Base-by-base conservation (phyloP, 23 red algal genomes). In the Gracilaria gracilis region DNA sequence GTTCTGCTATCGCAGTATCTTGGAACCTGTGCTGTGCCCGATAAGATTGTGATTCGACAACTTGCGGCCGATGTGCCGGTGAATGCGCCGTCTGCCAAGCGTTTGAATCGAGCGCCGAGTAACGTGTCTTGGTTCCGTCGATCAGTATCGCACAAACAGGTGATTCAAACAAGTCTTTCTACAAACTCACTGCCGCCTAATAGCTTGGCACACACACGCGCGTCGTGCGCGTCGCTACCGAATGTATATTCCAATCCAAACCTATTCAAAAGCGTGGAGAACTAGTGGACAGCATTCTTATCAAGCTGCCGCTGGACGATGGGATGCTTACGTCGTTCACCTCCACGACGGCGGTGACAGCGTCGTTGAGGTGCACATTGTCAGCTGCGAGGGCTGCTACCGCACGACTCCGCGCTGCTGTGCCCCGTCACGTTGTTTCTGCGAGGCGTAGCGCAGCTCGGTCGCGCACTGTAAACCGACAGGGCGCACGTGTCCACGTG, bases 1-100 rank as follows among this genome's bases (percentile, higher is more conserved):
- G 72, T 77, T 20, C 23, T 77, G 72, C 72, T 77, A 16, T 77
- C 72, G 38, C 72, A 77, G 13, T 77, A 49, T 31, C 72, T 77
- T 4, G 72, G 72, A 14, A 15, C 50, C 31, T 77, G 72, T n/a
- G 38, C 72, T 2, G 72, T 77, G 42, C 72, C 72, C 42, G 72
- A 77, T n/a, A 77, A 77, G 72, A 1, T 25, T 37, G 72, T 77
- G 72, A 4, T 77, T 7, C 46, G 72, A 1, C 38, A 77, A 17
- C 39, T 51, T 40, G 72, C 72, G 9, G 72, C 72, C n/a, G 72
- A 77, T 4, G 72, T 49, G 42, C 39, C 9, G 32, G 31, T 34
- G 1, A 24, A 20, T 33, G 72, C 40, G 36, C 36, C 5, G 24
- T 15, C 9, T 1, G 24, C 24, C 9, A 9, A 9, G 59, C 59